These are phyloP conservation scores for Saccharomycopsis sp. DNA, from an alignment of 805 yeast species.

Conservation along the genomic window DNA sequence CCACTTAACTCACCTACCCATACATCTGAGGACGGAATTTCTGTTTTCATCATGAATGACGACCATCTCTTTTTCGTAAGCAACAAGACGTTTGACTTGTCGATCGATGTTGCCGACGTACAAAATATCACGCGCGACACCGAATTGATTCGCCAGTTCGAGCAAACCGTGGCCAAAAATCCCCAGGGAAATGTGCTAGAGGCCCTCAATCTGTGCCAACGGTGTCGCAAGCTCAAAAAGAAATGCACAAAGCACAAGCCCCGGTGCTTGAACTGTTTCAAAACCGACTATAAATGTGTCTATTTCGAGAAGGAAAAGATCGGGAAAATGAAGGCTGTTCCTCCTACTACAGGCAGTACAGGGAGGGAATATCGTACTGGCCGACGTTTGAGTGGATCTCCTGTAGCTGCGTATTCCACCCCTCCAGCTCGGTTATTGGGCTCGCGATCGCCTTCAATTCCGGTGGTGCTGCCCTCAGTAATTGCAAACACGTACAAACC, in stretches of 20 bases:
- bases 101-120: constrained; percentile 16
- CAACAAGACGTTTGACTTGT: neutral
- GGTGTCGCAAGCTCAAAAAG: constrained; percentile 33
- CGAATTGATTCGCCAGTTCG: constrained; percentile 12
- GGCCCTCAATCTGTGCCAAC: constrained; percentile 25
- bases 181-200: constrained; percentile 9
- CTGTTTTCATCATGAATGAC: neutral
- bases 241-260: constrained; percentile 48
- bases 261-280: constrained; percentile 42
- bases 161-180: constrained; percentile 10
- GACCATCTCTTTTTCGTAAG: neutral
- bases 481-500: no score
- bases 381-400: neutral
- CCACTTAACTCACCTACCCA: neutral
- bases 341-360: neutral
- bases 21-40: no score
- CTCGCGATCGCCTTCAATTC: no score
- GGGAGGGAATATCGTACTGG: neutral
- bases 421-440: no score
- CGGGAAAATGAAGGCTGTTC: constrained; percentile 6
- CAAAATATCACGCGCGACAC: constrained; percentile 17
- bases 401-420: no score
- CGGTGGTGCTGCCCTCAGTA: no score
- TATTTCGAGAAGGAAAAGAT: constrained; percentile 24
- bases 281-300: constrained; percentile 32